phyloP scores from a whole-genome alignment of 1,284 basidiomycete species.

The Veloporphyrellus conicus region DNA sequence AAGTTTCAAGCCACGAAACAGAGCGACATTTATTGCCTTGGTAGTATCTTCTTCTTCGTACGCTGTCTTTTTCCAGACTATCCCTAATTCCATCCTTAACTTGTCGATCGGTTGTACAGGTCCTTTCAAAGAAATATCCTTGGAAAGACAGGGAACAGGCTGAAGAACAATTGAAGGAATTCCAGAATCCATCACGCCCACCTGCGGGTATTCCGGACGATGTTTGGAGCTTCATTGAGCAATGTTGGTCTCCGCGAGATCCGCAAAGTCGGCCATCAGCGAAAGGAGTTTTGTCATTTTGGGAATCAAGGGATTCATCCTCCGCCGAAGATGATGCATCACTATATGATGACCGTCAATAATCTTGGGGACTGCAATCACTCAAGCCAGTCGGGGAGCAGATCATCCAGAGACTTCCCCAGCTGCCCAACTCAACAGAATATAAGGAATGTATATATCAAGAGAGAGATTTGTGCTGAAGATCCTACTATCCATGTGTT shows the following conservation, averaged over 20 bases:
- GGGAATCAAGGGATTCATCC: too few species aligned
- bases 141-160: neutral
- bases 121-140: slow-evolving; percentile 2
- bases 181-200: slow-evolving; percentile 7
- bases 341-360: too few species aligned
- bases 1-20: neutral
- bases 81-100: neutral
- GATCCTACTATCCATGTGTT: too few species aligned
- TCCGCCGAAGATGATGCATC: too few species aligned
- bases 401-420: too few species aligned
- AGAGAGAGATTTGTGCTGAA: too few species aligned
- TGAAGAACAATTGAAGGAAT: neutral
- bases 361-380: too few species aligned
- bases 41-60: slow-evolving; percentile 6
- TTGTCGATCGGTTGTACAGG: neutral
- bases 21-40: slow-evolving; percentile 12
- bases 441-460: too few species aligned
- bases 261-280: slow-evolving; percentile 4
- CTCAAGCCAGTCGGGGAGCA: too few species aligned
- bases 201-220: slow-evolving; percentile 1
- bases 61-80: neutral
- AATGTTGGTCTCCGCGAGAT: slow-evolving; percentile 7
- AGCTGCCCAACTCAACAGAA: too few species aligned
- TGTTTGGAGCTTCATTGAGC: slow-evolving; percentile 7
- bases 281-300: neutral